Base-by-base conservation (phyloP, 352 stramenopile genomes). In the Globisporangium nodosum region DNA sequence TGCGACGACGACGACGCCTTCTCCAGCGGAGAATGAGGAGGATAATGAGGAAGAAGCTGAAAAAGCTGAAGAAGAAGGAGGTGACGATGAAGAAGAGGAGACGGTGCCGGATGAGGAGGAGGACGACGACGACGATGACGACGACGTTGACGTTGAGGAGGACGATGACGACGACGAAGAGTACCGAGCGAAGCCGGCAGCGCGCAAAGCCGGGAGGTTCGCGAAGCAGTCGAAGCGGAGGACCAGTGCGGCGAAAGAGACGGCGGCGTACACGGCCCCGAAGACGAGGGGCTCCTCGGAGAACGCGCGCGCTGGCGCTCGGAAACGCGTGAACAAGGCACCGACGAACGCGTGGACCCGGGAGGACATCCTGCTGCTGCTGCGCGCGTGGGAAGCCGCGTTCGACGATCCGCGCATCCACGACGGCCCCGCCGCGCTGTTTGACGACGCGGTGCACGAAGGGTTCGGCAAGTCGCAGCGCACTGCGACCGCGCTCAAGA, bases 321-420 rank as follows among this genome's bases (percentile, higher is more conserved):
- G 43, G 20, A 11, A 11, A 12, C 20, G 43, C 43, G 12, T 3
- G 39, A 7, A 5, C 39, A 49, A 49, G 21, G 7, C 21, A 5
- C 43, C 40, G 16, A 62, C 49, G 39, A 62, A 62, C 48, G 56
- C 49, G 5, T 62, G 56, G 56, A 62, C 56, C 9, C 48, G 56
- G 7, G 42, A 47, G 9, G 56, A 62, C 40, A 56, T 62, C 37
- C 39, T 62, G 5, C 37, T 56, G 39, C 39, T 62, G 27, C 30
- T 62, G 27, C 56, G 56, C 20, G 56, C 52, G 37, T 62, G 56
- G 56, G 56, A 54, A 6, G 56, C 52, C 5, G 48, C 49, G 20
- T 56, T 62, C 4, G 56, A 56, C 3, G 56, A 50, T 27, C 56
- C 56, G n/a, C 49, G 56, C n/a, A 35, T 56, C 24, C 24, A 52